Conservation (phyloP, 2,329 filamentous ascomycete genomes). For the Penicillium sp. region DNA sequence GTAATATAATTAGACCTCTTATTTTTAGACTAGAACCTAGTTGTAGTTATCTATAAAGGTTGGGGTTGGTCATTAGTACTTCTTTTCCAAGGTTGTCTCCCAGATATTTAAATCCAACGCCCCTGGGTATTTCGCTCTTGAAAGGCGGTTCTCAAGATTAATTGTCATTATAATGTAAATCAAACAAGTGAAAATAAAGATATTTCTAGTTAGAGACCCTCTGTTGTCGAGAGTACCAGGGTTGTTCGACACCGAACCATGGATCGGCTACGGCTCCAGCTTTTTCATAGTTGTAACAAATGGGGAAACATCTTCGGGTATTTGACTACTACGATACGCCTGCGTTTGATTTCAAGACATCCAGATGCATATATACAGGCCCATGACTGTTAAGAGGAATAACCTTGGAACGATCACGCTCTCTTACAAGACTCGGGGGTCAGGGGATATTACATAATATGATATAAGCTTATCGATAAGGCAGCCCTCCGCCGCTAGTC, state of each 20-base stretch:
- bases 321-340: not conserved
- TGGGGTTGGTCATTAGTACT: too few species aligned
- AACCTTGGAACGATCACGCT: not conserved
- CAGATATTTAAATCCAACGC: too few species aligned
- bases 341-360: not conserved
- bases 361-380: not conserved
- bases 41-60: not conserved
- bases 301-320: too few species aligned
- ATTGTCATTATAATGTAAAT: too few species aligned
- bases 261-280: slow-evolving; percentile 1
- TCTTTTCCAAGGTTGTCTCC: not conserved
- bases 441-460: slow-evolving; percentile 13
- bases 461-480: slow-evolving; percentile 48
- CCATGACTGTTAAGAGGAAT: not conserved
- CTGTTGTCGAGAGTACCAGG: slow-evolving; percentile 1
- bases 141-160: not conserved
- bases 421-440: not conserved
- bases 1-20: not conserved
- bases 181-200: not conserved
- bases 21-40: not conserved
- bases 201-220: not conserved
- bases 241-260: slow-evolving; percentile 3
- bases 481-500: slow-evolving; percentile 31
- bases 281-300: not conserved
- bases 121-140: too few species aligned